Evolutionary conservation across 805 yeast species (phyloP).

Genomic region (Myxozyma kluyveri): DNA sequence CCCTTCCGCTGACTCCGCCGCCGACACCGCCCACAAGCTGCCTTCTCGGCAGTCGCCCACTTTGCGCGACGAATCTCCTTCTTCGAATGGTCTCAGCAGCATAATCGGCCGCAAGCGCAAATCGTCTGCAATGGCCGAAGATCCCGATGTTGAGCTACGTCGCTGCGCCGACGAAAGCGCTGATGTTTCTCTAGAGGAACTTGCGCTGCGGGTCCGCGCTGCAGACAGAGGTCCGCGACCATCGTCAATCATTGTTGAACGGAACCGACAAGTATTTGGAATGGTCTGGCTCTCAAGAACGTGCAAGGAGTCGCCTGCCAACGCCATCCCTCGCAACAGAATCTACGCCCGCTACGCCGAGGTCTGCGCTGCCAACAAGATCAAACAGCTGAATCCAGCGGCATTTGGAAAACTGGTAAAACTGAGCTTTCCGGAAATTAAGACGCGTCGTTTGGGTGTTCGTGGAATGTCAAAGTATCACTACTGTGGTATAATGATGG

Average conservation of each 20-base stretch:
- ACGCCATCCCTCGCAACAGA: conserved; percentile 62
- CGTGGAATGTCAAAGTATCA: conserved; percentile 82
- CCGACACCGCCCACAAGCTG: neutral
- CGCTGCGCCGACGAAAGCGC: conserved; percentile 24
- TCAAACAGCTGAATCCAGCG: conserved; percentile 69
- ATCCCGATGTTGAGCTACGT: conserved; percentile 31
- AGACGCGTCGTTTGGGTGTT: conserved; percentile 76
- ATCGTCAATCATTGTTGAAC: conserved; percentile 34
- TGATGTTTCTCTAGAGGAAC: conserved; percentile 24
- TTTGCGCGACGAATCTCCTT: neutral
- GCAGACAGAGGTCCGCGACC: conserved; percentile 23
- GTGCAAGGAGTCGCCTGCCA: conserved; percentile 50
- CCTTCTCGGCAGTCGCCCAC: no score
- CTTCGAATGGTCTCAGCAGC: neutral
- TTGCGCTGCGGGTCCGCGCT: conserved; percentile 31
- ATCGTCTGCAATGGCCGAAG: conserved; percentile 14
- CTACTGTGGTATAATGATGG: conserved; percentile 68
- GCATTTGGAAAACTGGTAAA: conserved; percentile 73
- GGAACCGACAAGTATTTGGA: conserved; percentile 64
- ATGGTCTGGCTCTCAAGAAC: conserved; percentile 73
- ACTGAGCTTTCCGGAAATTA: conserved; percentile 60
- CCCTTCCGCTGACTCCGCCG: neutral
- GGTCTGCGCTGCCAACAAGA: conserved; percentile 51
- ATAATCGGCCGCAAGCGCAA: conserved; percentile 3
- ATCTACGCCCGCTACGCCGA: conserved; percentile 66